Evolutionary conservation across 768 basidiomycete species (phyloP), one percentile per base, ranked within the genome.

Genomic region (Leccinum boreale): DNA sequence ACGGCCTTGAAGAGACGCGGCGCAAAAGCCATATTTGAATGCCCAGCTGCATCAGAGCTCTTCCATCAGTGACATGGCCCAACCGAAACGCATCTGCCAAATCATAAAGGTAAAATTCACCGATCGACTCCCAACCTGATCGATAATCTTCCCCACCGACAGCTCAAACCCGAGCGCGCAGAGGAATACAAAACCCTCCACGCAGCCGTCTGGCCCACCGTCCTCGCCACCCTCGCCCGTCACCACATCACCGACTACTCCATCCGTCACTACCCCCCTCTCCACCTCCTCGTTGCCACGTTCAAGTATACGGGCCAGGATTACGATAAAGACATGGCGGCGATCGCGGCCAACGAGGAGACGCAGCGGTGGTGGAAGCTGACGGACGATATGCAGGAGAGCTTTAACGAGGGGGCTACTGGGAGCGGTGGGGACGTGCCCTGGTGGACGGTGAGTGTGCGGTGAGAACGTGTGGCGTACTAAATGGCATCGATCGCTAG

Each of bases 281-380:
- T 85, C 24, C 77, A 78, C 29, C 79, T 92, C 44, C 79, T 92
- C n/a, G 81, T 91, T 59, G 89, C 89, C n/a, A 84, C 79, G 47
- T 87, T 92, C 79, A 87, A 87, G 65, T 91, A 91, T 64, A 82
- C 77, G 0, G 90, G 89, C 0, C 58, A 73, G 3, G 81, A 92
- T 62, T 90, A 81, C 39, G 82, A 80, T 44, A 74, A 60, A 14
- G 90, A 91, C 63, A 90, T 91, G 88, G 76, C 73, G 35, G 75
- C 67, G 21, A 78, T 90, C 28, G 85, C 78, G 3, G 81, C 82
- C 17, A 86, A 89, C 66, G 76, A 81, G 15, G 84, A 86, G 66
- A 92, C 89, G n/a, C 80, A 79, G 68, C 69, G 80, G 58, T 92
- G 90, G 90, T 91, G 90, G 90, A 73, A 77, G 62, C 68, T 90